Conservation (phyloP, 2,329 filamentous ascomycete genomes). For the Aureobasidium sp. region DNA sequence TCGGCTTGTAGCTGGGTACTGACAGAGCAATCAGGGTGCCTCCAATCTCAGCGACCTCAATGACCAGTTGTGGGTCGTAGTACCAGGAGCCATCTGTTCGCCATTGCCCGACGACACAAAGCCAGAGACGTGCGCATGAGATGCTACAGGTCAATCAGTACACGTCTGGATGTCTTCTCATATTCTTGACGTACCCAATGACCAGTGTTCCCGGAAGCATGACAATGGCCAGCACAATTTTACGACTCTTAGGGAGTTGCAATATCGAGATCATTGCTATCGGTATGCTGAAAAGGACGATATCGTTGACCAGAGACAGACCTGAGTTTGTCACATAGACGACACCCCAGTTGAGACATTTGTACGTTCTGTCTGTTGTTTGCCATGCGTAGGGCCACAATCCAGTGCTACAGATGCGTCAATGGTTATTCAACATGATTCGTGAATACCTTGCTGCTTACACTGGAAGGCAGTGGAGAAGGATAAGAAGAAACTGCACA, state of each 20-base stretch:
- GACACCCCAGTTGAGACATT: constrained; percentile 44
- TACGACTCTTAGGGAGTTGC: constrained; percentile 38
- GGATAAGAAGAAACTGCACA: constrained; percentile 44
- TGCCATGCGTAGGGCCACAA: constrained; percentile 49
- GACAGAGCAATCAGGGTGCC: constrained; percentile 46
- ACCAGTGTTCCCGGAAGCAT: constrained; percentile 46
- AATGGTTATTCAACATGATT: background rate
- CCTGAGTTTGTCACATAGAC: constrained; percentile 47
- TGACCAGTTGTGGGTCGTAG: constrained; percentile 45
- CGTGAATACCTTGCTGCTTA: background rate
- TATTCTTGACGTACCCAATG: constrained; percentile 26
- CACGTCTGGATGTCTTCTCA: background rate
- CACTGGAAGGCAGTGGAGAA: constrained; percentile 47
- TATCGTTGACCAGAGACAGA: constrained; percentile 45
- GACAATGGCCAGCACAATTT: constrained; percentile 43
- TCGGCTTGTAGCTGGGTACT: constrained; percentile 44
- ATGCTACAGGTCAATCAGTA: constrained; percentile 25
- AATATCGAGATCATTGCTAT: constrained; percentile 42
- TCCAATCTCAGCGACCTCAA: constrained; percentile 47
- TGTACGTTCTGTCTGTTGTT: constrained; percentile 33
- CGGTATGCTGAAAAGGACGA: constrained; percentile 46
- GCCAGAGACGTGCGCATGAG: constrained; percentile 41
- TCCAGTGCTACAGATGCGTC: constrained; percentile 29
- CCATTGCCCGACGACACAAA: constrained; percentile 44
- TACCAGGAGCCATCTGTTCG: constrained; percentile 42